Percentiles rank a stretch among this genome's conserved stretches.
phyloP scores from a whole-genome alignment of 257 asterid genomes.

The Osmanthus fragrans region DNA sequence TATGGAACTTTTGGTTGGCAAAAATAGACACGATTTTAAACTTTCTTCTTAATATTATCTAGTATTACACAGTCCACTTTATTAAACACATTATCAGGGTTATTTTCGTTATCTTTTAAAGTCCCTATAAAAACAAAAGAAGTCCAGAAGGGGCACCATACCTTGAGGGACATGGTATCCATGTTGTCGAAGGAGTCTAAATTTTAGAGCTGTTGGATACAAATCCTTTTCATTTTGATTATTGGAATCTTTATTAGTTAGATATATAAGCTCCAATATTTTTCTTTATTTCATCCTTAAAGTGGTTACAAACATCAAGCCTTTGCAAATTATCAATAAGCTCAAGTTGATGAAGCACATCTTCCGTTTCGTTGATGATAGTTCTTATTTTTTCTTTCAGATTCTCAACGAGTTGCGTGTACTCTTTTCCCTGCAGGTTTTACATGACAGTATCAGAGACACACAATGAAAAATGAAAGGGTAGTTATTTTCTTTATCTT shows the following conservation, averaged over 20 bases:
- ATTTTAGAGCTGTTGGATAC: slow-evolving; percentile 26
- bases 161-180: slow-evolving; percentile 33
- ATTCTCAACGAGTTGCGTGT: slow-evolving; percentile 22
- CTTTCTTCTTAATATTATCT: no score
- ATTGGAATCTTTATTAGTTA: neutral
- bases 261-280: slow-evolving; percentile 16
- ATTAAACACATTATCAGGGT: no score
- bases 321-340: slow-evolving; percentile 52
- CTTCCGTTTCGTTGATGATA: slow-evolving; percentile 20
- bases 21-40: no score
- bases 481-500: neutral
- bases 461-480: neutral
- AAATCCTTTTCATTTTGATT: neutral
- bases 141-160: neutral
- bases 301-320: slow-evolving; percentile 46
- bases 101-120: no score
- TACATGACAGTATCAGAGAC: neutral
- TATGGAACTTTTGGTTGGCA: no score
- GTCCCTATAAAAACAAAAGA: no score
- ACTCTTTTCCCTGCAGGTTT: slow-evolving; percentile 39
- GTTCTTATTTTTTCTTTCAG: slow-evolving; percentile 29
- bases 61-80: no score
- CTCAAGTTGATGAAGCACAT: slow-evolving; percentile 37
- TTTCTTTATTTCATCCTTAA: slow-evolving; percentile 26
- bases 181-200: slow-evolving; percentile 37